phyloP scores from a whole-genome alignment of 2,329 filamentous ascomycete species.

The Biscogniauxia mediterranea region DNA sequence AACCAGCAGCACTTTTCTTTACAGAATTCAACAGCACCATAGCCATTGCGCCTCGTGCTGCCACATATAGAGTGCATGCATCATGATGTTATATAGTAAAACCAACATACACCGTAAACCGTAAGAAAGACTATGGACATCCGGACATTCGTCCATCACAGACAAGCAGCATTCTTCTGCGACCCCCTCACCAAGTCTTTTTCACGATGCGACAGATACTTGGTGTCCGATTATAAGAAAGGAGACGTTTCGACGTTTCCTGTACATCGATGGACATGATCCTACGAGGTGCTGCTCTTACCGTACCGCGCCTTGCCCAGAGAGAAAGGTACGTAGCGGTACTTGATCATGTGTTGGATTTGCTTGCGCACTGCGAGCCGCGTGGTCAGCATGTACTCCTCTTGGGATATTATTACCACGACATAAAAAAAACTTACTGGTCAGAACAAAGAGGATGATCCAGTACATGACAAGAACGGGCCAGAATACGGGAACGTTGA shows the following conservation, averaged over 20 bases:
- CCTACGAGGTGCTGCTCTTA: slow-evolving; percentile 54
- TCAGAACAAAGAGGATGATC: slow-evolving; percentile 93
- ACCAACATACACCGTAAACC: slow-evolving; percentile 8
- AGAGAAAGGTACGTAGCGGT: slow-evolving; percentile 93
- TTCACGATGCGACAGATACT: no score
- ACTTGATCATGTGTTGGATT: slow-evolving; percentile 99
- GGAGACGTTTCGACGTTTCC: neutral
- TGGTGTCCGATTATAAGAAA: neutral
- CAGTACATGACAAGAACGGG: slow-evolving; percentile 97
- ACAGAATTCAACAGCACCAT: slow-evolving; percentile 8
- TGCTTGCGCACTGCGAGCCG: slow-evolving; percentile 82
- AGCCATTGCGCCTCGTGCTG: slow-evolving; percentile 9
- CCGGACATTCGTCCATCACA: neutral
- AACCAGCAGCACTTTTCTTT: slow-evolving; percentile 7
- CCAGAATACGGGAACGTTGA: slow-evolving; percentile 99
- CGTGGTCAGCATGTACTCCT: slow-evolving; percentile 5
- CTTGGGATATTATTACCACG: no score
- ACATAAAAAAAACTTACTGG: slow-evolving; percentile 63
- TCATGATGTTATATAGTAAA: slow-evolving; percentile 27
- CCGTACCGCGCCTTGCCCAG: slow-evolving; percentile 83
- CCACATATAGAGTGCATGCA: slow-evolving; percentile 23
- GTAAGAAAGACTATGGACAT: neutral
- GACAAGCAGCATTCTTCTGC: neutral
- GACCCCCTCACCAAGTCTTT: no score
- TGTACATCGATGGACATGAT: slow-evolving; percentile 1